Evolutionary conservation across 1,284 basidiomycete genomes (phyloP).

Genomic region (Tilletiaria anomala): DNA sequence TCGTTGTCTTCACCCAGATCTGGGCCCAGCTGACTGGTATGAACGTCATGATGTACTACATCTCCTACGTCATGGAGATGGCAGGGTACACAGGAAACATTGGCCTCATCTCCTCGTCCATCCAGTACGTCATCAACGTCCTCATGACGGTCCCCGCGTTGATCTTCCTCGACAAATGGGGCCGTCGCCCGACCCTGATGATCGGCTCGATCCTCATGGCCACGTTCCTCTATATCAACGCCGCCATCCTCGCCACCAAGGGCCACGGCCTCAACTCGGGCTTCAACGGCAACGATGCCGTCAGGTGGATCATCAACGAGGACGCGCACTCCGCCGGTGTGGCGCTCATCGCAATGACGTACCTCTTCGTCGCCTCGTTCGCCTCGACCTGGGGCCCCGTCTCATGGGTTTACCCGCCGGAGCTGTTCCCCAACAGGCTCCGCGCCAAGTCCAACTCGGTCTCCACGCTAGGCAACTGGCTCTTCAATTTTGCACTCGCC

Average conservation of each 20-base stretch:
- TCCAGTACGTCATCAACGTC: conserved; percentile 21
- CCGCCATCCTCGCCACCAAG: conserved; percentile 14
- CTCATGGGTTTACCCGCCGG: conserved; percentile 9
- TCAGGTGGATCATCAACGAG: too few species aligned
- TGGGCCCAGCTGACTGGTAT: conserved; percentile 5
- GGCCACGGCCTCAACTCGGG: too few species aligned
- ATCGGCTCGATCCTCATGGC: conserved; percentile 13
- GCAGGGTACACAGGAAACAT: conserved; percentile 7
- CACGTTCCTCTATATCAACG: conserved; percentile 11
- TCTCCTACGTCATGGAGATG: conserved; percentile 9
- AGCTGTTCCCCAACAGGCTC: conserved; percentile 9
- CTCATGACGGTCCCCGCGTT: conserved; percentile 18
- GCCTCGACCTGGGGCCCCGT: conserved; percentile 11
- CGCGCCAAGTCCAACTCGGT: conserved; percentile 11
- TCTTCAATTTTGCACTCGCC: conserved; percentile 8
- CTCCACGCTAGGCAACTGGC: conserved; percentile 4
- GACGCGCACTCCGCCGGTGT: too few species aligned
- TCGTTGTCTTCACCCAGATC: conserved; percentile 3
- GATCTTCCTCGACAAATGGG: conserved; percentile 15
- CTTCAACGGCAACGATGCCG: too few species aligned
- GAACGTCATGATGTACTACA: conserved; percentile 15
- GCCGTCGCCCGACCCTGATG: conserved; percentile 15
- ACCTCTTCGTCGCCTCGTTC: conserved; percentile 15
- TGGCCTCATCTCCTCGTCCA: conserved; percentile 6
- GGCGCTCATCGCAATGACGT: conserved; percentile 14